Conservation (phyloP, 129 eudicot species). For the Artemisia tridentata region DNA sequence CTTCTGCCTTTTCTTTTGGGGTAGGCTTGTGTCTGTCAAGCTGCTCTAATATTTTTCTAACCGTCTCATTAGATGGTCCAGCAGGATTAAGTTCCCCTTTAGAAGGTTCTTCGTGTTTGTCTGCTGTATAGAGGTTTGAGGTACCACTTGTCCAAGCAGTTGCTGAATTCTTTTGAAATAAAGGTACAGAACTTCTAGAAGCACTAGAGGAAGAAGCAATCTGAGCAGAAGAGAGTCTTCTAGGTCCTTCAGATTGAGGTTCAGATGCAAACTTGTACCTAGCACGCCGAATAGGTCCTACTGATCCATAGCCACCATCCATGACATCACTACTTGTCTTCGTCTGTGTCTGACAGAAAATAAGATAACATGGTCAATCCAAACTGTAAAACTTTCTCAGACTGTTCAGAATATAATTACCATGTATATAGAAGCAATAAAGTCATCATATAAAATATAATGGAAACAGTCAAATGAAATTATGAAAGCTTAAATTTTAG, state of each 20-base stretch:
- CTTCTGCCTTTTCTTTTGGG: constrained; percentile 78
- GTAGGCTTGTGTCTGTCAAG: constrained; percentile 76
- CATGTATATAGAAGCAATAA: too few relatives aligned
- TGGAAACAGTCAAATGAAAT: not conserved
- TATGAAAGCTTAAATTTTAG: not conserved
- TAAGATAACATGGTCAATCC: not conserved
- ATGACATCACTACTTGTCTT: constrained; percentile 46
- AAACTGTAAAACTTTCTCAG: not conserved
- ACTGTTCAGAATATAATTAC: not conserved
- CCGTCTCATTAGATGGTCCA: constrained; percentile 52
- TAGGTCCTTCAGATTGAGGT: constrained; percentile 52
- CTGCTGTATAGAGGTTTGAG: constrained; percentile 32
- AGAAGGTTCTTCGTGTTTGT: constrained; percentile 29
- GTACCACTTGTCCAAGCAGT: constrained; percentile 36
- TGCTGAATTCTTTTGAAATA: constrained; percentile 45
- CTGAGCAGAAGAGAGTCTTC: constrained; percentile 37
- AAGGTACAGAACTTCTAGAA: constrained; percentile 47
- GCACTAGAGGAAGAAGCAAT: constrained; percentile 35
- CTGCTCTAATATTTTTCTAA: constrained; percentile 61
- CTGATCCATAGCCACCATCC: constrained; percentile 61
- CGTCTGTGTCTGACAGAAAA: constrained; percentile 33
- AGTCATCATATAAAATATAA: not conserved
- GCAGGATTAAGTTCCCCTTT: constrained; percentile 32
- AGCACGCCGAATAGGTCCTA: constrained; percentile 75
- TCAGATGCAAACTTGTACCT: constrained; percentile 56